These are phyloP conservation scores for Ogataea chonburiensis DNA, from an alignment of 805 yeast genomes.

Conservation along the genomic window DNA sequence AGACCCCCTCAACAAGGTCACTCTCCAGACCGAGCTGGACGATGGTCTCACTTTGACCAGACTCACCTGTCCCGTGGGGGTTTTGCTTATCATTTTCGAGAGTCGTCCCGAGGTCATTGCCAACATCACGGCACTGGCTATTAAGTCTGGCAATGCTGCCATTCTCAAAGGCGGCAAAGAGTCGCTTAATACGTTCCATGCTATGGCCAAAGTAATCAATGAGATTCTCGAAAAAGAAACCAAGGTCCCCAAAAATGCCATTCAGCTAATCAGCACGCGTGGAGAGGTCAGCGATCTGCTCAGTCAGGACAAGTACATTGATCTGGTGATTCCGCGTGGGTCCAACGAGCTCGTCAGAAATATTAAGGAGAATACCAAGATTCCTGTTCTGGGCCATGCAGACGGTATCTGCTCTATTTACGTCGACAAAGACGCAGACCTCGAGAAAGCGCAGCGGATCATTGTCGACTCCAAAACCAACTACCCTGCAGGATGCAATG, in stretches of 20 bases:
- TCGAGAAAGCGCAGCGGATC: constrained; percentile 72
- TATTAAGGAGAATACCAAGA: constrained; percentile 85
- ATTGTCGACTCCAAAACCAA: constrained; percentile 88
- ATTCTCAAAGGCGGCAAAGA: constrained; percentile 98
- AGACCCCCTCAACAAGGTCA: constrained; percentile 90
- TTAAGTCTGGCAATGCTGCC: constrained; percentile 96
- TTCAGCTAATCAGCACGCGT: constrained; percentile 85
- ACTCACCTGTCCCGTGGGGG: constrained; percentile 94
- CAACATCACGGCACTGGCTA: constrained; percentile 90
- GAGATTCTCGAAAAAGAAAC: constrained; percentile 55
- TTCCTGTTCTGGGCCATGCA: constrained; percentile 98
- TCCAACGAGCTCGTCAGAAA: constrained; percentile 85
- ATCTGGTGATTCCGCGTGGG: constrained; percentile 97
- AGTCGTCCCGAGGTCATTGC: constrained; percentile 98
- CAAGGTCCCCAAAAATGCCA: constrained; percentile 73
- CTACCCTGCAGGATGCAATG: constrained; percentile 99
- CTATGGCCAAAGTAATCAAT: constrained; percentile 72
- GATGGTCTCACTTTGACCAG: constrained; percentile 83
- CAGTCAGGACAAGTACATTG: constrained; percentile 84
- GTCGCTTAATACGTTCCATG: constrained; percentile 77
- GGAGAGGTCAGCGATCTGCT: constrained; percentile 85
- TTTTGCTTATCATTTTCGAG: constrained; percentile 87
- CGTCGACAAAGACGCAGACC: constrained; percentile 73
- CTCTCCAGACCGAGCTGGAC: constrained; percentile 81
- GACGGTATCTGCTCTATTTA: constrained; percentile 95